phyloP scores from a whole-genome alignment of 2,329 filamentous ascomycete species.

The Didymella glomerata region DNA sequence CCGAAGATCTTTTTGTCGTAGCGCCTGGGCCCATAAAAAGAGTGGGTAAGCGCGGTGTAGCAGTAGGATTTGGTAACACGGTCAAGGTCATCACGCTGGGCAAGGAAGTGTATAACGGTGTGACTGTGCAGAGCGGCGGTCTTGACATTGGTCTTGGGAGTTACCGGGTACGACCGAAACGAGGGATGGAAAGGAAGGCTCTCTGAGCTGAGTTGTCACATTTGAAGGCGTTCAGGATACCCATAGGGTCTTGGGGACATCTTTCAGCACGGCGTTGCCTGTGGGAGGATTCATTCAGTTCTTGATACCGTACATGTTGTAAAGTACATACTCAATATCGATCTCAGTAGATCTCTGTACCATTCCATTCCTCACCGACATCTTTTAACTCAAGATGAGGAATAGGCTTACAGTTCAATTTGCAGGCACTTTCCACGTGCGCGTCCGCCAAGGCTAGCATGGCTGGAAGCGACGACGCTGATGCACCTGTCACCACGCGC shows the following conservation, averaged over 20 bases:
- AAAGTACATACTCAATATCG: constrained; percentile 6
- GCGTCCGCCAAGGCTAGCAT: constrained; percentile 17
- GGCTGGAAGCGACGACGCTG: constrained; percentile 18
- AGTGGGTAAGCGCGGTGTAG: constrained; percentile 71
- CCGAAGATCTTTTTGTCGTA: constrained; percentile 67
- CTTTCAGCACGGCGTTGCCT: constrained; percentile 14
- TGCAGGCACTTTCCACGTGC: constrained; percentile 13
- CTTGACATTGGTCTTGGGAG: constrained; percentile 10
- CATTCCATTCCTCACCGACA: too few relatives aligned
- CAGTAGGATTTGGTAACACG: constrained; percentile 74
- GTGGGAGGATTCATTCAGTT: constrained; percentile 5
- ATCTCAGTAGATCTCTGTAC: not conserved
- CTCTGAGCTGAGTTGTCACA: constrained; percentile 3
- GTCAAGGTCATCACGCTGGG: constrained; percentile 76
- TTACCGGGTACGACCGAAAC: constrained; percentile 13
- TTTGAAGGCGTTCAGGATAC: constrained; percentile 12
- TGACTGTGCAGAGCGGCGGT: constrained; percentile 13
- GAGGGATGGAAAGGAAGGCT: constrained; percentile 13
- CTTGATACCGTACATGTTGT: constrained; percentile 11
- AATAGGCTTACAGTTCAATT: not conserved
- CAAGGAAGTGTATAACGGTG: constrained; percentile 67
- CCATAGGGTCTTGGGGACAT: constrained; percentile 1
- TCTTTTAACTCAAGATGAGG: not conserved
- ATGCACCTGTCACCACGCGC: constrained; percentile 5
- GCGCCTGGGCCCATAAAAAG: constrained; percentile 70